Evolutionary conservation across 1,284 basidiomycete species (phyloP).

Genomic region (Phellopilus nigrolimitatus): DNA sequence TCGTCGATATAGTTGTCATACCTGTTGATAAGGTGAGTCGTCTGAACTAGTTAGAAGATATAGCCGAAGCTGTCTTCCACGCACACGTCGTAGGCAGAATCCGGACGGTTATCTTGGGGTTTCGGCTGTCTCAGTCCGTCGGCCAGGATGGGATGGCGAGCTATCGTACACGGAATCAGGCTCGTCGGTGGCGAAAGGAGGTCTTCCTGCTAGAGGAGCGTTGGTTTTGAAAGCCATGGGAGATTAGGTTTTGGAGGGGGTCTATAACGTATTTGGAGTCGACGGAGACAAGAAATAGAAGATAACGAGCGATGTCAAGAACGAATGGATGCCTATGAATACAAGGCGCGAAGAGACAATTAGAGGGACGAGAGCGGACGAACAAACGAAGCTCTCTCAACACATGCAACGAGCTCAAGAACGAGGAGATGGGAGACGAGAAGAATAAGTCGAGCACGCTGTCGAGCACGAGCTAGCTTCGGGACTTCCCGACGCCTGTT

Average conservation of each 20-base stretch:
- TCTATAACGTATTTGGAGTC: conserved; percentile 6
- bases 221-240: conserved; percentile 21
- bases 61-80: conserved; percentile 28
- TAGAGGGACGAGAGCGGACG: not conserved
- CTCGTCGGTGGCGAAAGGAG: conserved; percentile 65
- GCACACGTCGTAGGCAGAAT: conserved; percentile 62
- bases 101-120: conserved; percentile 26
- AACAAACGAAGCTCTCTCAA: not conserved
- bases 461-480: no score
- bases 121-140: conserved; percentile 30
- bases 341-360: conserved; percentile 18
- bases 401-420: not conserved
- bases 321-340: conserved; percentile 18
- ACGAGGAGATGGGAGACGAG: conserved; percentile 7
- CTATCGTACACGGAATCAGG: conserved; percentile 54
- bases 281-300: not conserved
- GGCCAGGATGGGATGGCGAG: conserved; percentile 24
- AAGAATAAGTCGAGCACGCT: not conserved
- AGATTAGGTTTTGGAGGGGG: conserved; percentile 4
- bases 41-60: conserved; percentile 5
- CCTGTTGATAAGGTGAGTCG: conserved; percentile 32
- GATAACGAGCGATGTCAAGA: conserved; percentile 9
- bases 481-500: no score
- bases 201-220: conserved; percentile 53
- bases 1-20: conserved; percentile 57